A percentile compares a stretch with the other conserved stretches of the same genome.
Evolutionary conservation across 768 basidiomycete species (phyloP).

Genomic region (Tubosaeta brunneosetosa): DNA sequence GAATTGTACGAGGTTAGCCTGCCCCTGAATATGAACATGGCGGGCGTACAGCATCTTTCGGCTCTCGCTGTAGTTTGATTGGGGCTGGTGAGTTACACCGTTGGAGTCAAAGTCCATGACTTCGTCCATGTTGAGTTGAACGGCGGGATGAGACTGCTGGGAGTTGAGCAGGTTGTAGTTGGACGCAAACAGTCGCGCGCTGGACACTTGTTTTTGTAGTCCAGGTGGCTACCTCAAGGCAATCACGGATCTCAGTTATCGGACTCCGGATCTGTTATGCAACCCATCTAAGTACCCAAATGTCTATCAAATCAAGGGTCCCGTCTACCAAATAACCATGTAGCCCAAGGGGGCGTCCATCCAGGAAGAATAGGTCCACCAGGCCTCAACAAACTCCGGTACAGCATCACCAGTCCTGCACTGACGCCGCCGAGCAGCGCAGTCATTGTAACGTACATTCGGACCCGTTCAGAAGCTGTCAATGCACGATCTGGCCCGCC

Average conservation of each 20-base stretch:
- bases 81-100: conserved; percentile 31
- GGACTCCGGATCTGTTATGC: conserved; percentile 32
- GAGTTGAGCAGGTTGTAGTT: conserved; percentile 7
- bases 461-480: conserved; percentile 62
- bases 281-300: conserved; percentile 15
- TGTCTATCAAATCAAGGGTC: conserved; percentile 20
- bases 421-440: conserved; percentile 71
- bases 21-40: conserved; percentile 7
- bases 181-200: conserved; percentile 11
- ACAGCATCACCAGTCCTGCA: conserved; percentile 65
- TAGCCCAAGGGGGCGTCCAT: conserved; percentile 60
- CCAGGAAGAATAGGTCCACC: conserved; percentile 47
- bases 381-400: conserved; percentile 63
- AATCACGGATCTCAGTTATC: conserved; percentile 34
- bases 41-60: conserved; percentile 75
- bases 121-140: conserved; percentile 57
- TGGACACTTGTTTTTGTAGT: conserved; percentile 15
- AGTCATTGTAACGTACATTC: conserved; percentile 67
- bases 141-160: neutral
- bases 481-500: conserved; percentile 80
- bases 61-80: conserved; percentile 34
- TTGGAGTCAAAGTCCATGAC: conserved; percentile 67
- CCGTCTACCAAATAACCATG: conserved; percentile 61
- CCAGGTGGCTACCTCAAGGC: conserved; percentile 34
- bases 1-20: conserved; percentile 14